Evolutionary conservation across 768 basidiomycete species (phyloP), one percentile per base, ranked within the genome.

Genomic region (Lactarius hengduanensis): DNA sequence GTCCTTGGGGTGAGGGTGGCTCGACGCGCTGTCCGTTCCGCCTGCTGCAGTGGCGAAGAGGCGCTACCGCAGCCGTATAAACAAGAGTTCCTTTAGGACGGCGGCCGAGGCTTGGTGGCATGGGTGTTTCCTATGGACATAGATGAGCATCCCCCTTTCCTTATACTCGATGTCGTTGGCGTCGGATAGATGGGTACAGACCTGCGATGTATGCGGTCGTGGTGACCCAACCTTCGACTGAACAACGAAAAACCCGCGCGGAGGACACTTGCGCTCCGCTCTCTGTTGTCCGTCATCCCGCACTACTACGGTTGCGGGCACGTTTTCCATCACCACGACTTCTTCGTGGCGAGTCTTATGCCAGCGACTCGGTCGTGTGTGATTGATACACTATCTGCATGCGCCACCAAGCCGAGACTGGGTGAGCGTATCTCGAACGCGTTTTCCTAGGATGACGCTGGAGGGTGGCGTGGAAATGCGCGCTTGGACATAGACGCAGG

Each of bases 251-350:
- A 90, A 94, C 16, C 92, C 92, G 55, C 87, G 79, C 13, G 81
- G 76, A 11, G 90, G 76, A 10, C 90, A 84, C 75, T 82, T 86
- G 73, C 92, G 79, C 69, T 89, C 88, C 71, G 76, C 75, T 71
- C 85, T 81, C 79, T 88, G 86, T 77, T 90, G 82, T 68, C 83
- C 74, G 86, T 86, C 20, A 86, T 88, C 77, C 82, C 1, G 81
- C 30, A 93, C 91, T 64, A 82, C 78, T 32, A 32, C 30, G 41
- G 81, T 80, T 32, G 80, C 78, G 0, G 89, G 84, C 18, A 96
- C 93, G 73, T 96, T 96, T 75, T 88, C 83, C 50, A 98, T 94
- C 73, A 89, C 83, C 8, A 97, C 85, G 55, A 96, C 78, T 97
- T 94, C 81, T 97, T 98, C 62, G 96, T 86, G 32, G 77, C 78